Percentiles rank a stretch among this genome's conserved stretches.
These are phyloP conservation scores for Cercospora sesami DNA, from an alignment of 2,329 filamentous ascomycete genomes.

Conservation along the genomic window DNA sequence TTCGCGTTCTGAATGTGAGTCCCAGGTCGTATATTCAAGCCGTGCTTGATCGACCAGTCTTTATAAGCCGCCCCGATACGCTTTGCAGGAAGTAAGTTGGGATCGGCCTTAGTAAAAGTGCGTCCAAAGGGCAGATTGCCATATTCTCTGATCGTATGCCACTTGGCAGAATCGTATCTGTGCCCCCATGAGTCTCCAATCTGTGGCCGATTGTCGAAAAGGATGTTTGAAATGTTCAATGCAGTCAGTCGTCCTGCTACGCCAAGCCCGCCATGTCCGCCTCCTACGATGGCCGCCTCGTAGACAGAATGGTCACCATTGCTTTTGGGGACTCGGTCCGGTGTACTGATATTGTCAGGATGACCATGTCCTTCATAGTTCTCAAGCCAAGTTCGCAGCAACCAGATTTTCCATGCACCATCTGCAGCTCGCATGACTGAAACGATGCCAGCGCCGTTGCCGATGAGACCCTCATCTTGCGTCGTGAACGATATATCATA, in stretches of 20 bases:
- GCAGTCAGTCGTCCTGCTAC: constrained; percentile 48
- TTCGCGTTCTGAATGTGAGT: constrained; percentile 41
- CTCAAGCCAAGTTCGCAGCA: constrained; percentile 41
- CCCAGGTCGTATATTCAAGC: constrained; percentile 44
- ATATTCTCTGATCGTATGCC: constrained; percentile 45
- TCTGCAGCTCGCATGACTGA: constrained; percentile 37
- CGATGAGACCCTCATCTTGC: constrained; percentile 27
- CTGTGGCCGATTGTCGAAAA: constrained; percentile 47
- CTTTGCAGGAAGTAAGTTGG: constrained; percentile 33
- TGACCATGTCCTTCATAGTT: constrained; percentile 42
- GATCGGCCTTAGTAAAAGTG: constrained; percentile 35
- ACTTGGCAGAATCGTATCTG: constrained; percentile 49
- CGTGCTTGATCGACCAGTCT: constrained; percentile 41
- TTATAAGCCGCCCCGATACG: constrained; percentile 44
- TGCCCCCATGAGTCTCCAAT: constrained; percentile 51
- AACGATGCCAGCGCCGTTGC: constrained; percentile 39
- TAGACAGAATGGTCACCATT: constrained; percentile 34
- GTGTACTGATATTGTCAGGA: constrained; percentile 33
- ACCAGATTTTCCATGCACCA: constrained; percentile 44
- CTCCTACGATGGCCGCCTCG: constrained; percentile 8
- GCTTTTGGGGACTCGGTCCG: constrained; percentile 19
- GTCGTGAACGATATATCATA: constrained; percentile 37
- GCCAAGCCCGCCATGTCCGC: constrained; percentile 49
- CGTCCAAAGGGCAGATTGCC: constrained; percentile 43
- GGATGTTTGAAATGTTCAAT: constrained; percentile 45